A percentile compares a stretch with the other conserved stretches of the same genome.
Conservation (phyloP, 192 early-diverging fungal genomes). For the Radiomyces spectabilis region DNA sequence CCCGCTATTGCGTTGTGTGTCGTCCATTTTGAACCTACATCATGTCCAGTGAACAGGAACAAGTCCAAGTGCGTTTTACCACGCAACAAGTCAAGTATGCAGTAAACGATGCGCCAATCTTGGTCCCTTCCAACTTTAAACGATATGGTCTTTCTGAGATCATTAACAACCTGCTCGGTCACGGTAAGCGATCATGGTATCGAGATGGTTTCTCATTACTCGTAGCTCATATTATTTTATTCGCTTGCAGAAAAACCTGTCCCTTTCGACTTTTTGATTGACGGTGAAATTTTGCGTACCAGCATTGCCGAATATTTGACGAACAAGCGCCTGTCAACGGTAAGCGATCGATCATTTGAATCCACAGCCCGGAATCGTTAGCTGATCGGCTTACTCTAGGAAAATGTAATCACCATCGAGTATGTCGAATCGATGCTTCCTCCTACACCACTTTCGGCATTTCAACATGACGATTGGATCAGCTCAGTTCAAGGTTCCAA, state of each 20-base stretch:
- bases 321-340: conserved; percentile 53
- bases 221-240: background rate
- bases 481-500: conserved; percentile 53
- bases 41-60: conserved; percentile 37
- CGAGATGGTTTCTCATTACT: background rate
- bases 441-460: conserved; percentile 68
- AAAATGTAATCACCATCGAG: conserved; percentile 82
- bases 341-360: conserved; percentile 18
- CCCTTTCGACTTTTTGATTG: conserved; percentile 91
- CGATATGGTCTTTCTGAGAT: conserved; percentile 91
- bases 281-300: conserved; percentile 82
- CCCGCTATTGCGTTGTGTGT: no score
- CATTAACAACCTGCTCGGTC: conserved; percentile 79
- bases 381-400: conserved; percentile 27
- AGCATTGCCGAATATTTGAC: conserved; percentile 71
- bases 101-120: conserved; percentile 77
- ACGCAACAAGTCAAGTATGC: conserved; percentile 68
- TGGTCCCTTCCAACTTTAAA: conserved; percentile 77
- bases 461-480: conserved; percentile 95
- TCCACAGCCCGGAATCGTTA: background rate
- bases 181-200: conserved; percentile 15
- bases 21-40: background rate
- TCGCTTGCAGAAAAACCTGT: conserved; percentile 54
- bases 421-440: conserved; percentile 91
- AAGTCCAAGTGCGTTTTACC: conserved; percentile 81